These are phyloP conservation scores for Colletotrichum sp. DNA, from an alignment of 2,329 filamentous ascomycete genomes.

Conservation along the genomic window DNA sequence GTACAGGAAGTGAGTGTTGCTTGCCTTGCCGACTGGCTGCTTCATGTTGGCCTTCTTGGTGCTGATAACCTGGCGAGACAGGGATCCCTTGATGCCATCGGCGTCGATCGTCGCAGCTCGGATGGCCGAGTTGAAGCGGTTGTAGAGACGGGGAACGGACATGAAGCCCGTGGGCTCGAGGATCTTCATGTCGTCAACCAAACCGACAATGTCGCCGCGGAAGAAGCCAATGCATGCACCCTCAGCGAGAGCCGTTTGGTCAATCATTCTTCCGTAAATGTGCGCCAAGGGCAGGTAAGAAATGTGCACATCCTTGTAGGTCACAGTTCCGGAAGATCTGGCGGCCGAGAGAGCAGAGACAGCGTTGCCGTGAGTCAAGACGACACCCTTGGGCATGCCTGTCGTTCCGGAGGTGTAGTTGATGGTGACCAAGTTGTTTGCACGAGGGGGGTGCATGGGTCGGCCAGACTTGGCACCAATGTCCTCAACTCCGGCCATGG, in stretches of 20 bases:
- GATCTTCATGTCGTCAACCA: constrained; percentile 91
- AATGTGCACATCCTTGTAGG: constrained; percentile 65
- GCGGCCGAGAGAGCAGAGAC: constrained; percentile 73
- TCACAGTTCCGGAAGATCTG: constrained; percentile 59
- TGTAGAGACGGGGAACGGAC: constrained; percentile 91
- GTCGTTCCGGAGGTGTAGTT: constrained; percentile 92
- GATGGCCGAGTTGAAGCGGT: constrained; percentile 86
- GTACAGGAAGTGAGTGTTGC: constrained; percentile 78
- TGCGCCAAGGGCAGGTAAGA: constrained; percentile 95
- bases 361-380: constrained; percentile 82
- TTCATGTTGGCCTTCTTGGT: constrained; percentile 83
- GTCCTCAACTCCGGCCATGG: constrained; percentile 80
- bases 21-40: constrained; percentile 73
- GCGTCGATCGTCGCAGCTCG: constrained; percentile 80
- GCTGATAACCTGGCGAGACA: constrained; percentile 80
- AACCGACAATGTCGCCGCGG: constrained; percentile 84
- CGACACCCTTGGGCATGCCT: constrained; percentile 81
- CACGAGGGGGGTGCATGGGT: constrained; percentile 72
- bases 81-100: constrained; percentile 77
- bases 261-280: constrained; percentile 87
- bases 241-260: constrained; percentile 75
- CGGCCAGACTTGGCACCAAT: constrained; percentile 75
- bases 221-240: constrained; percentile 88
- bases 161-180: constrained; percentile 83
- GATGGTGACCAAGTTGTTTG: constrained; percentile 84